phyloP scores from a whole-genome alignment of 495 filamentous ascomycete genomes.

The Neurospora sp. region DNA sequence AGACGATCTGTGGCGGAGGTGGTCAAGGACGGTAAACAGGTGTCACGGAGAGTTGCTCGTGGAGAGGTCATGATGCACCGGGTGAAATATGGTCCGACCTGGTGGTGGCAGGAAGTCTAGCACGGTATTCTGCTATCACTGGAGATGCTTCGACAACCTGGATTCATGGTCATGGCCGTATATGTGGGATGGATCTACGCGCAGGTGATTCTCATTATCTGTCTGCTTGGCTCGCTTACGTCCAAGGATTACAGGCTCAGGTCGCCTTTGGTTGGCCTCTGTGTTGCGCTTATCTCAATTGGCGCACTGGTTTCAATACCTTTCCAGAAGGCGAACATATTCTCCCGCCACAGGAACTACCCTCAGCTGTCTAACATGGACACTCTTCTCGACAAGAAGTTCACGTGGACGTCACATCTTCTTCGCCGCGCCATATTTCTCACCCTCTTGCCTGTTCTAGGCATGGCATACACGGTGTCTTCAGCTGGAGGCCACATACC shows the following conservation, averaged over 20 bases:
- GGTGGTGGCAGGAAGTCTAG: constrained; percentile 65
- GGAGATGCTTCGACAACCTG: constrained; percentile 59
- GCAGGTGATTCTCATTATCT: constrained; percentile 57
- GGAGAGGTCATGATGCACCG: constrained; percentile 71
- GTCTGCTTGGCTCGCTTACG: constrained; percentile 57
- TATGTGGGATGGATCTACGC: constrained; percentile 73
- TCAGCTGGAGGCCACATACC: constrained; percentile 47
- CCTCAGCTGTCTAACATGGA: constrained; percentile 42
- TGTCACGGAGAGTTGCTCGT: constrained; percentile 50
- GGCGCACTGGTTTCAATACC: constrained; percentile 60
- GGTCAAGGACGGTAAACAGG: constrained; percentile 41
- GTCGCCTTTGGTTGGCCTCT: constrained; percentile 53
- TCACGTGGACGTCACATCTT: constrained; percentile 58
- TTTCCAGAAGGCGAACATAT: constrained; percentile 58
- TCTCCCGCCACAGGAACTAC: constrained; percentile 48
- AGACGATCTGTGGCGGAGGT: constrained; percentile 56
- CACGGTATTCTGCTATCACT: constrained; percentile 55
- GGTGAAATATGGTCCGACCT: constrained; percentile 52
- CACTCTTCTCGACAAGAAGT: constrained; percentile 46
- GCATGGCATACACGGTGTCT: constrained; percentile 52
- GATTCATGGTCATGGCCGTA: constrained; percentile 58
- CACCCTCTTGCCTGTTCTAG: constrained; percentile 52
- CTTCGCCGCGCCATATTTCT: constrained; percentile 56
- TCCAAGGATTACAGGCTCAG: constrained; percentile 52
- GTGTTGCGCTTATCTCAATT: constrained; percentile 50